phyloP scores from a whole-genome alignment of 768 basidiomycete species.

The Suillus spraguei region DNA sequence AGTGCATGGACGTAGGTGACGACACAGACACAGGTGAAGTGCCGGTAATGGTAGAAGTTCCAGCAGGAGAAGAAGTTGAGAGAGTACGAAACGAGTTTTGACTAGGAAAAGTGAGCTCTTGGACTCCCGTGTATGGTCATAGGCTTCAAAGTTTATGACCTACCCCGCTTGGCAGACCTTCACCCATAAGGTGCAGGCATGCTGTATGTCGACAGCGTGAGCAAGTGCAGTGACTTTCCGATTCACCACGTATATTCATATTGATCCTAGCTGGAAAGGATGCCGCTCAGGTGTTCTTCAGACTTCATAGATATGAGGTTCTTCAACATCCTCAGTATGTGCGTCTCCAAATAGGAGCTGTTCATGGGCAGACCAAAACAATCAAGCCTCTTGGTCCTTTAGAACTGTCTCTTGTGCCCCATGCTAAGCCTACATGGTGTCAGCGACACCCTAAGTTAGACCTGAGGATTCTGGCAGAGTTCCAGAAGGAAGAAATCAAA shows the following conservation, averaged over 20 bases:
- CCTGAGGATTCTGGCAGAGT: no score
- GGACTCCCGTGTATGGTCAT: conserved; percentile 88
- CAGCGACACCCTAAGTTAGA: no score
- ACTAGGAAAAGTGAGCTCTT: no score
- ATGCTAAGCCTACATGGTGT: conserved; percentile 89
- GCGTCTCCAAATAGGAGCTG: conserved; percentile 66
- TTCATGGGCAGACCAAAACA: conserved; percentile 56
- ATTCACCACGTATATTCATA: background rate
- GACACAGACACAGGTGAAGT: no score
- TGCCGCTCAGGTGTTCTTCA: conserved; percentile 81
- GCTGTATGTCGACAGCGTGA: conserved; percentile 63
- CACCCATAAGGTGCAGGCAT: conserved; percentile 88
- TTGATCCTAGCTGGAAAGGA: conserved; percentile 62
- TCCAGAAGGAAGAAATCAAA: no score
- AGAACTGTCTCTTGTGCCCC: conserved; percentile 75
- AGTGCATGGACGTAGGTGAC: no score
- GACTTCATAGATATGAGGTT: conserved; percentile 82
- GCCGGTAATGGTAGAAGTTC: no score
- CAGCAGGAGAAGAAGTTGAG: no score
- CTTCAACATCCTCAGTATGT: conserved; percentile 73
- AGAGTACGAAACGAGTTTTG: no score
- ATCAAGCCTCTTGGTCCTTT: conserved; percentile 60
- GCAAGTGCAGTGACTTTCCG: conserved; percentile 39
- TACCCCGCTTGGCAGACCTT: conserved; percentile 78
- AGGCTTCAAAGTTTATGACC: conserved; percentile 79